Evolutionary conservation across 208 protist genomes (phyloP).

Genomic region (Wallacemonas sp.): DNA sequence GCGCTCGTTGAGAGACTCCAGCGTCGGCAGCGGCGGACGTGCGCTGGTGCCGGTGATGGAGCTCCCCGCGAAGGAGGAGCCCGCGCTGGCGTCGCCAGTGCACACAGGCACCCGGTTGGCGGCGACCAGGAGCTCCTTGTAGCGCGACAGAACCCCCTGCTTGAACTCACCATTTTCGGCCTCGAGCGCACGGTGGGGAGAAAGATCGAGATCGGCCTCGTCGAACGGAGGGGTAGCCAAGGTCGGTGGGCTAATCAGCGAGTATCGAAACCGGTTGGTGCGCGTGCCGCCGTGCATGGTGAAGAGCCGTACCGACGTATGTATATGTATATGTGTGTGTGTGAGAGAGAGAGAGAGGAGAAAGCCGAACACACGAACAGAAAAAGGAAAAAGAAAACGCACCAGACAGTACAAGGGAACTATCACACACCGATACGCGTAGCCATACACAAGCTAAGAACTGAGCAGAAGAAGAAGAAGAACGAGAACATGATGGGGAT

Average conservation of each 20-base stretch:
- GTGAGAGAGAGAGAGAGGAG: conserved; percentile 2
- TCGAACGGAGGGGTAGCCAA: conserved; percentile 6
- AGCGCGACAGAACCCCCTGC: conserved; percentile 8
- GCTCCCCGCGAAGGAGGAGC: conserved; percentile 3
- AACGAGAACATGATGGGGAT: no score
- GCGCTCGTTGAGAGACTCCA: conserved; percentile 40
- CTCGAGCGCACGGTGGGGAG: conserved; percentile 6
- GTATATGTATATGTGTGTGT: no score
- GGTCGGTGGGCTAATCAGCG: conserved; percentile 13
- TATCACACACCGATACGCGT: no score
- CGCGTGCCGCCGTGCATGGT: neutral
- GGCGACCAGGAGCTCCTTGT: conserved; percentile 19
- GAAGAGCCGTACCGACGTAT: neutral
- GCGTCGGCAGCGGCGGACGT: conserved; percentile 12
- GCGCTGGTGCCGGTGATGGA: neutral
- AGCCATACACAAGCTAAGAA: no score
- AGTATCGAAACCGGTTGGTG: conserved; percentile 8
- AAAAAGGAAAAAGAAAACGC: conserved; percentile 17
- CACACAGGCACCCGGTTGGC: conserved; percentile 3
- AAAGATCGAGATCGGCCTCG: conserved; percentile 8
- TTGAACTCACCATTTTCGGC: conserved; percentile 19
- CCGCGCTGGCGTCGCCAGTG: neutral
- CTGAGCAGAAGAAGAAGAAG: no score
- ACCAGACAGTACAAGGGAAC: neutral
- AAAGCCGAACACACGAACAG: neutral